Percentiles rank a stretch among this genome's conserved stretches.
Evolutionary conservation across 768 basidiomycete species (phyloP).

Genomic region (Ramaria sp.): DNA sequence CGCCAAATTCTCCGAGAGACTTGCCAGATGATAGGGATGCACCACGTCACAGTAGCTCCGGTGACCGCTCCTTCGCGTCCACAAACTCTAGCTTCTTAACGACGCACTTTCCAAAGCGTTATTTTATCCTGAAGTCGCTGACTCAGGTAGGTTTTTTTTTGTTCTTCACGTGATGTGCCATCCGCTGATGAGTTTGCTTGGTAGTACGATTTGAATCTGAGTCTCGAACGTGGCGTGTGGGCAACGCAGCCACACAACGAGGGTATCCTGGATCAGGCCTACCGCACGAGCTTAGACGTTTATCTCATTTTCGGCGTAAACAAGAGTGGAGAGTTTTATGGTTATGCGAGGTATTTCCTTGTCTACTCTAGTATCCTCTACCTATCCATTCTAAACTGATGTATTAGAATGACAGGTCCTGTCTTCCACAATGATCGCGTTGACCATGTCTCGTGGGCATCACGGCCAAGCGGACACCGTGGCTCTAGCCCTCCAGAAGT

Average conservation of each 20-base stretch:
- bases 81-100: slow-evolving; percentile 75
- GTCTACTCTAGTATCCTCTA: slow-evolving; percentile 4
- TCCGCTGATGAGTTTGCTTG: slow-evolving; percentile 1
- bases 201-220: slow-evolving; percentile 70
- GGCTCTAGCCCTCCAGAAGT: slow-evolving; percentile 14
- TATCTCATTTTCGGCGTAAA: slow-evolving; percentile 89
- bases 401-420: slow-evolving; percentile 56
- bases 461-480: slow-evolving; percentile 21
- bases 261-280: slow-evolving; percentile 84
- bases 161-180: background rate
- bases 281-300: slow-evolving; percentile 80
- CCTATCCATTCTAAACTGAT: background rate
- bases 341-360: slow-evolving; percentile 69
- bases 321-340: slow-evolving; percentile 90
- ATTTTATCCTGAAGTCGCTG: slow-evolving; percentile 85
- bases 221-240: slow-evolving; percentile 74
- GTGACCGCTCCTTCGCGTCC: slow-evolving; percentile 50
- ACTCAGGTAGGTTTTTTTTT: slow-evolving; percentile 44
- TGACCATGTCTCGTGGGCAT: slow-evolving; percentile 46
- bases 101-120: slow-evolving; percentile 75
- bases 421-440: slow-evolving; percentile 35
- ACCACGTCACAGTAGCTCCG: slow-evolving; percentile 42
- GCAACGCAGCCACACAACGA: slow-evolving; percentile 92
- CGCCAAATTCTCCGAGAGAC: slow-evolving; percentile 10
- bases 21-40: slow-evolving; percentile 8